Conservation (phyloP, 2,329 filamentous ascomycete genomes). For the Claviceps humidiphila region DNA sequence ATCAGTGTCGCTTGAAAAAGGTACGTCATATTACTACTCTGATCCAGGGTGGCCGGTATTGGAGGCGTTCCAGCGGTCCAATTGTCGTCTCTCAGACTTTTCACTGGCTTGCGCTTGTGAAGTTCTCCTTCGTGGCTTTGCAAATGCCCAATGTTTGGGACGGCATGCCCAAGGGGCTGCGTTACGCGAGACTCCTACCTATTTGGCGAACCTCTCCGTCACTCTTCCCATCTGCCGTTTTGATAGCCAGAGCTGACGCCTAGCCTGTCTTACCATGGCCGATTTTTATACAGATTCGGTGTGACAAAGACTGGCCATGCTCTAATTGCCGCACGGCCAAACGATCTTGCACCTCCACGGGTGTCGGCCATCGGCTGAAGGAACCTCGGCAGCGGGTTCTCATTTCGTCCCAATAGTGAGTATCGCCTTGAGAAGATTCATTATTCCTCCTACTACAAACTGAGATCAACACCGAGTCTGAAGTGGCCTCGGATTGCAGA, state of each 20-base stretch:
- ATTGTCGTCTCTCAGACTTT: neutral
- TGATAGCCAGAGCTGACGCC: constrained; percentile 4
- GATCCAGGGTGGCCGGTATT: neutral
- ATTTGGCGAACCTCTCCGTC: neutral
- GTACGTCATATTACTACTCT: constrained; percentile 15
- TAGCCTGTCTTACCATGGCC: neutral
- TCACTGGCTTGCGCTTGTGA: neutral
- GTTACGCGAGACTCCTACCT: neutral
- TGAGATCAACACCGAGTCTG: neutral
- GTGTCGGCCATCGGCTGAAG: constrained; percentile 39
- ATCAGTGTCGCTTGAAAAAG: constrained; percentile 30
- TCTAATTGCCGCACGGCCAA: constrained; percentile 43
- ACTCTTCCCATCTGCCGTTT: neutral
- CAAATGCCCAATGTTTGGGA: neutral
- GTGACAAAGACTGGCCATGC: constrained; percentile 44
- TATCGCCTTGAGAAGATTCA: constrained; percentile 4
- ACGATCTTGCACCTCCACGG: constrained; percentile 40
- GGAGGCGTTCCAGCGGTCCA: neutral
- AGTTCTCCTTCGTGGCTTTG: neutral
- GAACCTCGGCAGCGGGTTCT: constrained; percentile 42
- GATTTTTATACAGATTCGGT: constrained; percentile 33
- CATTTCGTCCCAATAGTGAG: constrained; percentile 48
- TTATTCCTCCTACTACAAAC: neutral
- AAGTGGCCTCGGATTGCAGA: neutral
- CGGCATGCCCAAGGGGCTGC: neutral